A percentile compares a stretch with the other conserved stretches of the same genome.
phyloP scores from a whole-genome alignment of 2,329 filamentous ascomycete species.

The Fusarium xyrophilum region DNA sequence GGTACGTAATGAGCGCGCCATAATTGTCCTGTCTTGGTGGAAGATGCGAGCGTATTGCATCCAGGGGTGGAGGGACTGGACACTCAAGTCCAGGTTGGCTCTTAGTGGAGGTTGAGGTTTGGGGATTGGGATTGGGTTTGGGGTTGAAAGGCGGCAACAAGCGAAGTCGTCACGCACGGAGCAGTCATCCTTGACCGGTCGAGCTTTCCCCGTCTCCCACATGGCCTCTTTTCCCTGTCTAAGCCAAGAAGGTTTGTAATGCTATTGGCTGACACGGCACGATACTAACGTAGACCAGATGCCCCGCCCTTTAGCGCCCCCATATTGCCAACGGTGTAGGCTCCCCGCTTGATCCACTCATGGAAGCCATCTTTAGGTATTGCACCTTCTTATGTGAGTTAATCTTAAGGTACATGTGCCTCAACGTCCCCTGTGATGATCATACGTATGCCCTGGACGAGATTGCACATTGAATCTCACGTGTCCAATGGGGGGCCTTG shows the following conservation, averaged over 20 bases:
- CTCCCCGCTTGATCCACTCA: slow-evolving; percentile 6
- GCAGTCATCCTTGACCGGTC: slow-evolving; percentile 36
- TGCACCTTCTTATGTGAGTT: slow-evolving; percentile 5
- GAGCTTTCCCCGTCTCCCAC: slow-evolving; percentile 17
- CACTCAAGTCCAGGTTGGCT: slow-evolving; percentile 8
- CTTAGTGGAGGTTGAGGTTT: slow-evolving; percentile 13
- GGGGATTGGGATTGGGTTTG: slow-evolving; percentile 20
- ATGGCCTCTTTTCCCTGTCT: slow-evolving; percentile 26
- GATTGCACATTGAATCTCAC: background rate
- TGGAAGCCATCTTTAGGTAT: slow-evolving; percentile 3
- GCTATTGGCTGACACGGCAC: slow-evolving; percentile 15
- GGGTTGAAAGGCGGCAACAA: slow-evolving; percentile 31
- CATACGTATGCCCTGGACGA: background rate
- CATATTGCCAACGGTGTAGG: slow-evolving; percentile 7
- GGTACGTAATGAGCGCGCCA: slow-evolving; percentile 15
- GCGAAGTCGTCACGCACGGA: slow-evolving; percentile 38
- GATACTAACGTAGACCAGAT: background rate
- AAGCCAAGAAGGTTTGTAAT: background rate
- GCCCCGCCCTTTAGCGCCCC: slow-evolving; percentile 30
- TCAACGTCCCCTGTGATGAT: slow-evolving; percentile 4
- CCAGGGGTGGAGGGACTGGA: background rate
- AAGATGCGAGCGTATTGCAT: slow-evolving; percentile 34
- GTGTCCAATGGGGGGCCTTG: background rate
- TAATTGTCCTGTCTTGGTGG: slow-evolving; percentile 27
- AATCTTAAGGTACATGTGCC: background rate